phyloP scores from a whole-genome alignment of 371 early-diverging fungal genomes.

The Phascolomyces articulosus region DNA sequence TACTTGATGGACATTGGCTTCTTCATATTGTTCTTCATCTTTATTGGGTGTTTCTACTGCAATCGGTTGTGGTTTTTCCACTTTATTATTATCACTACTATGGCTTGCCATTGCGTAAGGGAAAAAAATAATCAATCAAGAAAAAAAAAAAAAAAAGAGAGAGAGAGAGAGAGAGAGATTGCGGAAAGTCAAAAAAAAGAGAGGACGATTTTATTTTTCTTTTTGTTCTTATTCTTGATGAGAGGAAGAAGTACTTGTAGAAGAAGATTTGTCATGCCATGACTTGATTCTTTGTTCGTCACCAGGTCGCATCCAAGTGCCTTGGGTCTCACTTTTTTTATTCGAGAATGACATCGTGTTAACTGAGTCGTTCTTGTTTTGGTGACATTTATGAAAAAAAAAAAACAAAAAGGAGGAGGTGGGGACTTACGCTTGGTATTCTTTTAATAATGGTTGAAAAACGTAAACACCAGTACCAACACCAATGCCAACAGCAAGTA shows the following conservation, averaged over 20 bases:
- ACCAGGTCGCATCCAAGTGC: constrained; percentile 48
- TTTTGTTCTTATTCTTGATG: neutral
- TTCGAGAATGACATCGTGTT: neutral
- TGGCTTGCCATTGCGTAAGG: constrained; percentile 3
- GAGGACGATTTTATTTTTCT: neutral
- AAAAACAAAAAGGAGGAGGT: neutral
- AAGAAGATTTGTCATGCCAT: neutral
- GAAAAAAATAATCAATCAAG: neutral
- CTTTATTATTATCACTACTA: constrained; percentile 6
- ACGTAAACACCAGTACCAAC: constrained; percentile 49
- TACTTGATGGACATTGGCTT: constrained; percentile 86
- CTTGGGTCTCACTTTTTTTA: constrained; percentile 37
- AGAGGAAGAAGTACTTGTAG: no score
- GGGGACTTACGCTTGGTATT: constrained; percentile 50
- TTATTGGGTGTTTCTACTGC: constrained; percentile 54
- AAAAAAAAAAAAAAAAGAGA: neutral
- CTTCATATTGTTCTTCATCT: constrained; percentile 63
- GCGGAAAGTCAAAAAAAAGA: neutral
- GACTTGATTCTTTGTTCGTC: constrained; percentile 31
- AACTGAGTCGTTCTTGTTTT: no score
- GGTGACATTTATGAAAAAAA: neutral
- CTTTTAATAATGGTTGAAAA: constrained; percentile 45
- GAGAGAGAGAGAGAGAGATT: no score
- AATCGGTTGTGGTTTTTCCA: constrained; percentile 62
- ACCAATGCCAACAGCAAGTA: constrained; percentile 44